These are phyloP conservation scores for Ophiostoma perfectum DNA, from an alignment of 2,329 filamentous ascomycete genomes.

Conservation along the genomic window DNA sequence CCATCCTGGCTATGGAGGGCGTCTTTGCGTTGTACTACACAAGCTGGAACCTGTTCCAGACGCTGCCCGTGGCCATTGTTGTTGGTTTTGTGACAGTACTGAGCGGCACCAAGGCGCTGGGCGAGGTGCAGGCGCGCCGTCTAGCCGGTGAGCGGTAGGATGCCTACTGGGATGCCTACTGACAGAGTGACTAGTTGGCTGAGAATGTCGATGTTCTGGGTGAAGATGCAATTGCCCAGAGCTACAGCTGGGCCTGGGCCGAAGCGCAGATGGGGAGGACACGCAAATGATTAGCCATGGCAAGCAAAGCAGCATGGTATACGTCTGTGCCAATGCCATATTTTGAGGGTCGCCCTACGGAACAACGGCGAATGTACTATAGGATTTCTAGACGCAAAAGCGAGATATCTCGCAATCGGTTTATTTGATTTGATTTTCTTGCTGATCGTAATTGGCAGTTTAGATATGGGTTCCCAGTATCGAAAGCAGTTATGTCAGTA, in stretches of 20 bases:
- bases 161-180: neutral
- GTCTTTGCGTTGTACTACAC: conserved; percentile 95
- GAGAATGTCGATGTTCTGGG: no score
- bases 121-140: conserved; percentile 85
- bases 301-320: neutral
- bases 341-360: neutral
- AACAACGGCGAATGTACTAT: neutral
- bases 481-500: no score
- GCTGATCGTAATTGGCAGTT: neutral
- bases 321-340: neutral
- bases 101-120: conserved; percentile 82
- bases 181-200: neutral
- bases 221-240: neutral
- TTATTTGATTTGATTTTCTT: neutral
- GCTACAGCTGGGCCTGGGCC: no score
- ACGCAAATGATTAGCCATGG: neutral
- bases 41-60: conserved; percentile 86
- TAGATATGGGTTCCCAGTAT: no score
- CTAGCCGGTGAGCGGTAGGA: conserved; percentile 63
- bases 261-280: no score
- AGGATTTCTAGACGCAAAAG: conserved; percentile 9
- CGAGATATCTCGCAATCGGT: conserved; percentile 1
- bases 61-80: conserved; percentile 64
- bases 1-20: conserved; percentile 78
- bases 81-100: conserved; percentile 70